Evolutionary conservation across 495 filamentous ascomycete genomes (phyloP).

Genomic region (Podospora australis): DNA sequence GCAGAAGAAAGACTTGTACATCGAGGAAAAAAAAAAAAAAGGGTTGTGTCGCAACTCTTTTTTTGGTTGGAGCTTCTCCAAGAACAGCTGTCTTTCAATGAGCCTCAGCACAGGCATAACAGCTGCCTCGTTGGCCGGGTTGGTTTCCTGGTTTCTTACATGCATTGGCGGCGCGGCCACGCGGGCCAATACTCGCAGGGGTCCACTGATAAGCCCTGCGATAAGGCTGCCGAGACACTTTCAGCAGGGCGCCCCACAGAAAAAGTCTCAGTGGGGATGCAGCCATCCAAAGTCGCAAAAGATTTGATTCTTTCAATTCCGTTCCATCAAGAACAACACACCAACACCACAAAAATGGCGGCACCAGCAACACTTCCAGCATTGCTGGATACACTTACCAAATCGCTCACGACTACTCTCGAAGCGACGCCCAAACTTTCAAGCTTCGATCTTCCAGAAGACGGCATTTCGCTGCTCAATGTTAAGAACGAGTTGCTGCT

Average conservation of each 20-base stretch:
- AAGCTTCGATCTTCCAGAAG: slow-evolving; percentile 55
- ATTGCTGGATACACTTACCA: slow-evolving; percentile 56
- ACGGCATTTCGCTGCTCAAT: slow-evolving; percentile 91
- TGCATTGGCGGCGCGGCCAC: neutral
- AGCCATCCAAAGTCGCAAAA: slow-evolving; percentile 4
- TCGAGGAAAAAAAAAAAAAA: too few relatives aligned
- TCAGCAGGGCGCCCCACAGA: neutral
- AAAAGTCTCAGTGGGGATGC: slow-evolving; percentile 6
- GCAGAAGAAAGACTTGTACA: too few relatives aligned
- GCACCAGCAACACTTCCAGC: slow-evolving; percentile 44
- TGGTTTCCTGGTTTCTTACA: too few relatives aligned
- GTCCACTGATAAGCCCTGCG: too few relatives aligned
- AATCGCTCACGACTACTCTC: slow-evolving; percentile 54
- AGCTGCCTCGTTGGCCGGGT: neutral
- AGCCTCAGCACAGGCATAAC: neutral
- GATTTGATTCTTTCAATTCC: neutral
- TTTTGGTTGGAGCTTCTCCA: too few relatives aligned
- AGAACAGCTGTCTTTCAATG: neutral
- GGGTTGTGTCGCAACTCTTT: too few relatives aligned
- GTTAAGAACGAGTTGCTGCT: slow-evolving; percentile 92
- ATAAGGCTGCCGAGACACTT: too few relatives aligned
- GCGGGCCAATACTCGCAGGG: neutral
- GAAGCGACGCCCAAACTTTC: slow-evolving; percentile 55
- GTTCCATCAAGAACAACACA: neutral
- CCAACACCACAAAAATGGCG: slow-evolving; percentile 35